Evolutionary conservation across 805 yeast species (phyloP).

Genomic region (Lipomyces spencermartinsiae): DNA sequence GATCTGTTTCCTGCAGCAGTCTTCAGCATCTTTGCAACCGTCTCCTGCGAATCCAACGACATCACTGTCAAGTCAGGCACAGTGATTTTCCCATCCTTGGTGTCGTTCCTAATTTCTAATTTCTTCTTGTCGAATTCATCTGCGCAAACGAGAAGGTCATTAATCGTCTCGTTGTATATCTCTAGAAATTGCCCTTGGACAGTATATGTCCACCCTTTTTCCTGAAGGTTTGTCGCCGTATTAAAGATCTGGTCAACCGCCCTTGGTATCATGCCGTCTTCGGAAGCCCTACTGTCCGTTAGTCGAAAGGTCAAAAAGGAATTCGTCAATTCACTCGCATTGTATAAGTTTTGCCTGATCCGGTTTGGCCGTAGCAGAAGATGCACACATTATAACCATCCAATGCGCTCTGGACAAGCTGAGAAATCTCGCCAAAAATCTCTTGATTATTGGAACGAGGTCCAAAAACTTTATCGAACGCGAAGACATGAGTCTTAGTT

Average conservation of each 20-base stretch:
- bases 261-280: conserved; percentile 81
- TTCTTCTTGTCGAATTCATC: conserved; percentile 46
- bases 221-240: conserved; percentile 55
- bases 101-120: conserved; percentile 77
- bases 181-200: conserved; percentile 81
- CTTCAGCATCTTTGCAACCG: conserved; percentile 58
- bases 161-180: conserved; percentile 82
- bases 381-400: conserved; percentile 93
- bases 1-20: conserved; percentile 68
- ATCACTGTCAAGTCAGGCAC: conserved; percentile 65
- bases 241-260: conserved; percentile 75
- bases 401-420: conserved; percentile 79
- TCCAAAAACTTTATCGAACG: conserved; percentile 80
- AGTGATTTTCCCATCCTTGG: conserved; percentile 57
- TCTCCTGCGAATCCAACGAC: conserved; percentile 53
- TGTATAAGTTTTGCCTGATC: conserved; percentile 92
- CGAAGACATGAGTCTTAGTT: conserved; percentile 53
- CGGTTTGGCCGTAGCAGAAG: conserved; percentile 97
- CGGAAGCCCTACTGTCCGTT: conserved; percentile 50
- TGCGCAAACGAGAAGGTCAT: conserved; percentile 62
- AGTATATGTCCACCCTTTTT: conserved; percentile 67
- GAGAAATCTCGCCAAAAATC: conserved; percentile 84
- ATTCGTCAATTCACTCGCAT: conserved; percentile 54
- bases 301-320: not conserved
- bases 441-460: conserved; percentile 59